Base-by-base conservation (phyloP, 2,329 filamentous ascomycete genomes). In the Diatrype stigma region DNA sequence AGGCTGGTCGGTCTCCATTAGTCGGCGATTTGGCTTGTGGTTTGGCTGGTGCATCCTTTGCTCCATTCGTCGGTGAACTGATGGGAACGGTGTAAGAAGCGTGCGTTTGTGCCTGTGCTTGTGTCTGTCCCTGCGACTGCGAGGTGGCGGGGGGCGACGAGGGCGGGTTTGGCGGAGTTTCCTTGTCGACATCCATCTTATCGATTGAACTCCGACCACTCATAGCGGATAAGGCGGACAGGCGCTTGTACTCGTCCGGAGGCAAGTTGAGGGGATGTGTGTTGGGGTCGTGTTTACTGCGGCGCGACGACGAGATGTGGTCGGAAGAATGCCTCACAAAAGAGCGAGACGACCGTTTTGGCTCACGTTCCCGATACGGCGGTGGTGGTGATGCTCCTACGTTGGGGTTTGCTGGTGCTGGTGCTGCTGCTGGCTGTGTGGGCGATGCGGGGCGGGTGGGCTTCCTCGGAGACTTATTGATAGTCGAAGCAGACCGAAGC, bases 231-330 rank as follows among this genome's bases (percentile, higher is more conserved):
- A 90, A 78, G 60, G 79, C 79, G 46, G 86, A 90, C 51, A 89
- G 72, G 56, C 89, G 84, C 69, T 89, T 87, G 64, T 90, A 82
- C 78, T 96, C 86, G 74, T 96, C 91, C 45, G 91, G 91, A 2
- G 87, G 90, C 21, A 96, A 82, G 65, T 96, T 96, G 48, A 96
- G 80, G 37, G 93, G 93, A 70, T 96, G 92, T 2, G 84, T 87
- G 67, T 93, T 82, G 57, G 78, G 77, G 66, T 89, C 85, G 64
- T 76, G 71, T 67, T 82, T 82, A 61, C 71, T 73, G 56, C 79
- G 74, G 50, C 79, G 75, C 32, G 67, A 71, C 28, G 71, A 73
- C 19, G 68, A 70, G 48, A 70, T 69, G 22, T 74, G 69, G 52
- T 80, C 77, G 52, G 74, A 76, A 35, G 77, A 70, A 55, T 78